Base-by-base conservation (phyloP, 2,329 filamentous ascomycete species). In the Xylariales sp. region DNA sequence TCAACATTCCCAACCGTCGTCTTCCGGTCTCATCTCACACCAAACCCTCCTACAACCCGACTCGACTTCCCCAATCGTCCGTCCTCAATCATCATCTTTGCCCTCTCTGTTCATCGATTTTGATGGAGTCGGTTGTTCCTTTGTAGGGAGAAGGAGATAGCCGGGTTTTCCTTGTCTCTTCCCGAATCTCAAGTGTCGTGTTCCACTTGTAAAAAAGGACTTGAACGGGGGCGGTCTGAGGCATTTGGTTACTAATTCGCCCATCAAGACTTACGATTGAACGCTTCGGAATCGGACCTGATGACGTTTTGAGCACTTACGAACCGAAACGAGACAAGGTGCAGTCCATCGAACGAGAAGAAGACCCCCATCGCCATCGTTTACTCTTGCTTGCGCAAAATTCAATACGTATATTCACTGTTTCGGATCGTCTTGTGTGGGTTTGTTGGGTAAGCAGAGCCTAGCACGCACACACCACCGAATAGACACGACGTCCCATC, bases 211-310 rank as follows among this genome's bases (percentile, higher is more conserved):
- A 42, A 42, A 42, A 32, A 35, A 42, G 22, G 39, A 35, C 31
- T 35, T 39, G 19, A 12, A 24, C 18, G 21, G 38, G 36, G 45
- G 49, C 48, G 45, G 49, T 51, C 49, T 54, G 55, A 56, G 55
- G 54, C 50, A 53, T 57, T 56, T 56, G 52, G 46, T 40, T 51
- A 47, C 10, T 24, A 42, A 40, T 49, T 53, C 47, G 41, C 37
- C 50, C 41, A 43, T 46, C 53, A 50, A 53, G 49, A 54, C 47
- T 49, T n/a, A n/a, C 49, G 40, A 51, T 49, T 46, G 47, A 47
- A 46, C 46, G 16, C 29, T 35, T 47, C 38, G 45, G 34, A 38
- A 46, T 49, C 51, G 38, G 46, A 32, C 38, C 41, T 35, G 50
- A 50, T 25, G 14, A n/a, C n/a, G 10, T 20, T 24, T 28, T 9